Evolutionary conservation across 225 moss, liverwort and hornwort genomes (phyloP), one percentile per base, ranked within the genome.

Genomic region (Pleurozium schreberi): DNA sequence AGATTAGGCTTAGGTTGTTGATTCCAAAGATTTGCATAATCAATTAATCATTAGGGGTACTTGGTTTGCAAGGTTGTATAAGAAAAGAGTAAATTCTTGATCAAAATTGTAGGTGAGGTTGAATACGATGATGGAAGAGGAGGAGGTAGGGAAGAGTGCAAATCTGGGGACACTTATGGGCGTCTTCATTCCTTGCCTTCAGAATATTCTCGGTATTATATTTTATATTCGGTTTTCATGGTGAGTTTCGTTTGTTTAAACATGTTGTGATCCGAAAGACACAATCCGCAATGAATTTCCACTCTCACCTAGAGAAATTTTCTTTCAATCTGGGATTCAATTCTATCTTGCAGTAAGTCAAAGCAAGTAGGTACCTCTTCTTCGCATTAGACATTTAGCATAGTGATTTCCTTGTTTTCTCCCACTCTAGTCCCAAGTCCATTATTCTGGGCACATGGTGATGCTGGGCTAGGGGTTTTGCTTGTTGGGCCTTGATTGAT

Each of bases 191-290:
- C 99, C 99, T 84, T 99, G 99, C 87, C 97, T 99, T 70, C 99
- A 99, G 83, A 99, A 97, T 67, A 97, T 99, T 92, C 92, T 99
- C 63, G 99, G 99, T 78, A 99, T 99, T 88, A 99, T 99, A 77
- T 99, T 99, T 91, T 99, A 97, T 89, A 99, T 99, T 92, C 99
- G 97, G 62, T 99, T 99, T 87, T 97, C 99, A 91, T 99, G 99
- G 98, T 97, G 88, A 93, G 95, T 92, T 43, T 11, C 82, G 33
- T 69, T 70, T 90, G 61, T 69, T 50, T 36, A 47, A 82, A 28
- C 67, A 45, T 57, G 61, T 59, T 47, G 53, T 50, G 69, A 77
- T 40, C 61, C 40, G 8, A 47, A 87, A 55, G 87, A 60, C 26
- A 59, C 69, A 60, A 61, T 84, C 57, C 19, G 20, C 66, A 38